Conservation (phyloP, 768 basidiomycete genomes). For the Tylopilus balloui region DNA sequence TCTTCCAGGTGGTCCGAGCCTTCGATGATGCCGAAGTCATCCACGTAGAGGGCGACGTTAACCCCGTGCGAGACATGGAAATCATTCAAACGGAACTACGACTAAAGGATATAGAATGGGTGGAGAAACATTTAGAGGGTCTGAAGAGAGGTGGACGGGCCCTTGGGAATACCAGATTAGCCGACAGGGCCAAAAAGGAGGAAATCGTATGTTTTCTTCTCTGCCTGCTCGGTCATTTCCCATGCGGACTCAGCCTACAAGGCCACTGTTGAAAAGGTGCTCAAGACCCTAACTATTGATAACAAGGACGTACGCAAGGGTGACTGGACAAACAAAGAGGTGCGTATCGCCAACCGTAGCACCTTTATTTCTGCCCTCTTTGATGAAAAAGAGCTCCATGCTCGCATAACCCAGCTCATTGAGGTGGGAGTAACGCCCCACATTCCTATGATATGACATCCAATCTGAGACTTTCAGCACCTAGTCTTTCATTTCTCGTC, state of each 20-base stretch:
- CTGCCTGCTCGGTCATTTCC: not conserved
- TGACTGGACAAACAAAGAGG: conserved; percentile 98
- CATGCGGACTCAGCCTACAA: conserved; percentile 30
- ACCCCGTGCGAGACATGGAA: conserved; percentile 94
- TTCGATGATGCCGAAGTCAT: conserved; percentile 99
- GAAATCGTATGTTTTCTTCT: conserved; percentile 64
- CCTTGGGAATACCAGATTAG: conserved; percentile 72
- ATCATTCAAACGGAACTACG: conserved; percentile 94
- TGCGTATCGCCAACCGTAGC: conserved; percentile 31
- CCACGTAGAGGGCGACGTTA: conserved; percentile 97
- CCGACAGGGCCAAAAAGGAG: conserved; percentile 94
- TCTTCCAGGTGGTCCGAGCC: conserved; percentile 96
- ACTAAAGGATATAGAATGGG: conserved; percentile 98
- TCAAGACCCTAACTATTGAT: conserved; percentile 73
- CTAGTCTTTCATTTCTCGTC: not conserved
- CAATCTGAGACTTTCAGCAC: conserved; percentile 36
- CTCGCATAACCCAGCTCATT: conserved; percentile 95
- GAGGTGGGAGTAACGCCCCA: conserved; percentile 93
- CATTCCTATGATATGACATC: conserved; percentile 60
- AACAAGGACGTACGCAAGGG: conserved; percentile 88
- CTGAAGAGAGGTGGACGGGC: conserved; percentile 71
- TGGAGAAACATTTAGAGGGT: conserved; percentile 81
- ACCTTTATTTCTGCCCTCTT: conserved; percentile 11
- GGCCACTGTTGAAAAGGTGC: conserved; percentile 84
- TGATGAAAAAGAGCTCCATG: conserved; percentile 77